Conservation (phyloP, 140 eudicot genomes). For the Cichorium intybus region DNA sequence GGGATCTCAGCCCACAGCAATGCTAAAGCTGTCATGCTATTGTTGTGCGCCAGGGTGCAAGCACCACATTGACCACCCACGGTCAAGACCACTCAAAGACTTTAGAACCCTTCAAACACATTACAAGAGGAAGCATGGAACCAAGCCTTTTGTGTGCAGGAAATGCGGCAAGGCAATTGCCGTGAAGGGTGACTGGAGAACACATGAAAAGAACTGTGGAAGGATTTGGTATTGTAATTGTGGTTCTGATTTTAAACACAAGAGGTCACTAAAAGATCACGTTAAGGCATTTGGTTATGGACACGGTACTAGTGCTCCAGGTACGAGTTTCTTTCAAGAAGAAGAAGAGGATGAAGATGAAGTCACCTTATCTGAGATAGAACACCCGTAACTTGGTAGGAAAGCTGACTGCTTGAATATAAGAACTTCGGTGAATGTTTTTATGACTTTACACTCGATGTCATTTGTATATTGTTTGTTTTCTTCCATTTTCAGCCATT, state of each 20-base stretch:
- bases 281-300: slow-evolving; percentile 36
- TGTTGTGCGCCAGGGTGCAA: slow-evolving; percentile 30
- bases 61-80: slow-evolving; percentile 28
- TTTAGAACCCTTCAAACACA: slow-evolving; percentile 35
- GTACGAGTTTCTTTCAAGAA: slow-evolving; percentile 5
- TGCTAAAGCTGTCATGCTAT: slow-evolving; percentile 32
- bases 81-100: slow-evolving; percentile 34
- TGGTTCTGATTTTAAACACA: slow-evolving; percentile 36
- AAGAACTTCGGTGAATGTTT: slow-evolving; percentile 17
- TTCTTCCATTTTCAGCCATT: not conserved
- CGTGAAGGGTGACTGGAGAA: slow-evolving; percentile 33
- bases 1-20: slow-evolving; percentile 22
- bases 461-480: slow-evolving; percentile 3
- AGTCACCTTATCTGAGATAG: slow-evolving; percentile 20
- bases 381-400: slow-evolving; percentile 7
- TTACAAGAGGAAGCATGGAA: slow-evolving; percentile 36
- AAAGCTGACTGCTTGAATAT: not conserved
- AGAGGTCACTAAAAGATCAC: slow-evolving; percentile 33
- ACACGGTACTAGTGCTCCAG: slow-evolving; percentile 6
- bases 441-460: not conserved
- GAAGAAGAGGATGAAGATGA: slow-evolving; percentile 23
- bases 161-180: slow-evolving; percentile 34
- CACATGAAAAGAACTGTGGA: slow-evolving; percentile 38
- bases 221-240: slow-evolving; percentile 36
- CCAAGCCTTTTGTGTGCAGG: slow-evolving; percentile 25